Evolutionary conservation across 2,329 filamentous ascomycete genomes (phyloP).

Genomic region (Xylaria sp.): DNA sequence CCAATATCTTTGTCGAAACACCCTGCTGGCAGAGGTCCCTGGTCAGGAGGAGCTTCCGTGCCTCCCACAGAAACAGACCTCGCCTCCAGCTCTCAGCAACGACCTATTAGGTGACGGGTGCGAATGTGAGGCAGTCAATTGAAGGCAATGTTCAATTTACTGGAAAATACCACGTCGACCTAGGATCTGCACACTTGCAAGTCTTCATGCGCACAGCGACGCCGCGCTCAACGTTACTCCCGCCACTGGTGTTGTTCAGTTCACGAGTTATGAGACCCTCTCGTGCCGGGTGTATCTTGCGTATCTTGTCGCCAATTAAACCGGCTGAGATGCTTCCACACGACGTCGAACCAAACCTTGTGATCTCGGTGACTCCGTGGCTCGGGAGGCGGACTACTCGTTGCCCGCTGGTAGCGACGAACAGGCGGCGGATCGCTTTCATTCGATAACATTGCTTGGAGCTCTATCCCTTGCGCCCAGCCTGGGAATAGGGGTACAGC

Average conservation of each 20-base stretch:
- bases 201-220: neutral
- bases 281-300: neutral
- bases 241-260: neutral
- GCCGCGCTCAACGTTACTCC: neutral
- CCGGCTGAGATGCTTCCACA: neutral
- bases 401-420: neutral
- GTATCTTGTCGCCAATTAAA: neutral
- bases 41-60: too few relatives aligned
- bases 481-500: neutral
- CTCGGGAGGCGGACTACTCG: neutral
- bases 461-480: neutral
- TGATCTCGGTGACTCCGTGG: neutral
- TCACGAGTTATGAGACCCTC: neutral
- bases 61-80: neutral
- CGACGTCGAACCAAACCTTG: conserved; percentile 6
- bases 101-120: neutral
- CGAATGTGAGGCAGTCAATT: neutral
- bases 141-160: neutral
- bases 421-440: neutral
- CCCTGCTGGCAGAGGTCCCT: neutral
- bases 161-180: neutral
- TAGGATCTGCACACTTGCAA: too few relatives aligned
- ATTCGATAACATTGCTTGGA: neutral
- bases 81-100: neutral
- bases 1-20: neutral